phyloP scores from a whole-genome alignment of 2,329 filamentous ascomycete genomes.

The Orbilia blumenaviensis region DNA sequence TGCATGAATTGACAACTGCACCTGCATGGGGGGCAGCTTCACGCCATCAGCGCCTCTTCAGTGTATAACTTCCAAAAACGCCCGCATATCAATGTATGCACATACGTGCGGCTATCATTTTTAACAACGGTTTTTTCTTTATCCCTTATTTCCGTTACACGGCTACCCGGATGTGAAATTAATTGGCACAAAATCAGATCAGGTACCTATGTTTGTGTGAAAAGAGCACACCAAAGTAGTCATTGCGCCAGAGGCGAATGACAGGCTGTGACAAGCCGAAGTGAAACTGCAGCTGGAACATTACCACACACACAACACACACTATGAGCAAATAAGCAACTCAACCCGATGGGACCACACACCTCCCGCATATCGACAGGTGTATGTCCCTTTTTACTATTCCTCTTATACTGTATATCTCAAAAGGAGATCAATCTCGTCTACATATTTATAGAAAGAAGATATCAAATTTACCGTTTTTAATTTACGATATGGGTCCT shows the following conservation, averaged over 20 bases:
- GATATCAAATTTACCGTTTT: constrained; percentile 36
- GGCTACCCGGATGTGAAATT: not conserved
- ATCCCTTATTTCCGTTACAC: constrained; percentile 8
- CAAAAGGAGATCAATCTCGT: constrained; percentile 45
- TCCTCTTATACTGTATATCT: not conserved
- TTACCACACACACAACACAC: constrained; percentile 54
- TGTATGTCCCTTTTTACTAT: constrained; percentile 13
- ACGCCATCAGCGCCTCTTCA: constrained; percentile 42
- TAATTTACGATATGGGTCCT: constrained; percentile 2
- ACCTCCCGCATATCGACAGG: constrained; percentile 38
- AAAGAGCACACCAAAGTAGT: not conserved
- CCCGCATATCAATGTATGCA: constrained; percentile 16
- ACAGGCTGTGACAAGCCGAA: constrained; percentile 48
- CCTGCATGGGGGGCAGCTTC: constrained; percentile 39
- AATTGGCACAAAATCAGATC: constrained; percentile 28
- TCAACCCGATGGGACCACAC: constrained; percentile 32
- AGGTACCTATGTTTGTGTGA: constrained; percentile 10
- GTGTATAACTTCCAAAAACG: constrained; percentile 4
- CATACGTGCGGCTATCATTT: constrained; percentile 1
- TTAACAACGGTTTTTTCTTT: constrained; percentile 17
- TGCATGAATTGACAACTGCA: constrained; percentile 40
- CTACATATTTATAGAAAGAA: constrained; percentile 43
- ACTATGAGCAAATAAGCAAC: constrained; percentile 46
- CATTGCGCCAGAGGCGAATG: constrained; percentile 46
- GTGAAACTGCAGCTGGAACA: constrained; percentile 54